phyloP scores from a whole-genome alignment of 176 grass and related monocot species.

The Aechmea fasciata region DNA sequence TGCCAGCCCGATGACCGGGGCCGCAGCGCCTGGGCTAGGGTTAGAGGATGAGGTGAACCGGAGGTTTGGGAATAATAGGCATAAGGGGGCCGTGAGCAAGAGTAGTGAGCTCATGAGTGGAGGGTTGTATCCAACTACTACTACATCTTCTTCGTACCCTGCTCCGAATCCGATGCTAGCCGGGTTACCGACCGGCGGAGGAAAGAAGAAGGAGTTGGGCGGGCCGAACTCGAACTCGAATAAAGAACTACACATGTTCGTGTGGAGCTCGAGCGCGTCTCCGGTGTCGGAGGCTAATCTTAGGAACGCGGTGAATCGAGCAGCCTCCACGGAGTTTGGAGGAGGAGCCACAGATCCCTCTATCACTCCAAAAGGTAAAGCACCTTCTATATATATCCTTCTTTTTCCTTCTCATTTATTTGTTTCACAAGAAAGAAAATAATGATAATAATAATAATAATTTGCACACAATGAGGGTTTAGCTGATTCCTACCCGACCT shows the following conservation, averaged over 20 bases:
- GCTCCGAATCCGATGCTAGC: neutral
- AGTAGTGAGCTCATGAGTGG: constrained; percentile 22
- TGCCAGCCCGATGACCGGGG: constrained; percentile 36
- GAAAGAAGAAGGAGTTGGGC: constrained; percentile 64
- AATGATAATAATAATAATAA: too few species aligned
- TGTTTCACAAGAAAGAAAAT: neutral
- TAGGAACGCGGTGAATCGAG: constrained; percentile 83
- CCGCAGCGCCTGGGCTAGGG: constrained; percentile 28
- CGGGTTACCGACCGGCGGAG: neutral
- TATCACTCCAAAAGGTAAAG: constrained; percentile 50
- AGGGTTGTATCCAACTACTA: neutral
- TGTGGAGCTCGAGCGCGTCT: constrained; percentile 82
- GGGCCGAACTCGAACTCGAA: constrained; percentile 60
- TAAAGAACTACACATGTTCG: constrained; percentile 93
- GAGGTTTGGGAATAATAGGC: neutral
- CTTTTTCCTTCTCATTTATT: constrained; percentile 1
- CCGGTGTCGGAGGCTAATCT: constrained; percentile 91
- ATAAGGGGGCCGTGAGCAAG: constrained; percentile 19
- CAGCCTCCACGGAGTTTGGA: constrained; percentile 77
- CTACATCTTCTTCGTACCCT: constrained; percentile 2
- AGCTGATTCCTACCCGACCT: too few species aligned
- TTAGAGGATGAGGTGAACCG: constrained; percentile 24
- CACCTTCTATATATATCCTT: neutral
- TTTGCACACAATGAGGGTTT: too few species aligned
- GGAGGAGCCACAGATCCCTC: neutral